Conservation (phyloP, 805 yeast genomes). For the Saccharomycopsis schoenii region DNA sequence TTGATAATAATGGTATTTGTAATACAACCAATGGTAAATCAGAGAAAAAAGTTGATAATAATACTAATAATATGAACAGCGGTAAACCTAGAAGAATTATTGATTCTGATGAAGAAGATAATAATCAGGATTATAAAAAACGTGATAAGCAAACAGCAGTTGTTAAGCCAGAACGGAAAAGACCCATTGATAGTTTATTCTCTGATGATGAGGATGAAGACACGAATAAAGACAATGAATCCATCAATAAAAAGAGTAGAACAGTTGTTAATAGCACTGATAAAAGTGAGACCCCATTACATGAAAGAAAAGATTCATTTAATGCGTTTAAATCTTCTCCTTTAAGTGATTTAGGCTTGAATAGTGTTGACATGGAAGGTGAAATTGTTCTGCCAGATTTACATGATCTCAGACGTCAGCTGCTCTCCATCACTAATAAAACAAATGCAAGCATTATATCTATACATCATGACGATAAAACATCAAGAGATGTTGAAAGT, state of each 20-base stretch:
- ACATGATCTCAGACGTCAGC: neutral
- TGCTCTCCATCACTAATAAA: neutral
- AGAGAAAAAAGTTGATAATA: neutral
- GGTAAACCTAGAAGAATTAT: neutral
- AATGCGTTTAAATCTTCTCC: constrained; percentile 4
- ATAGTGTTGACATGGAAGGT: neutral
- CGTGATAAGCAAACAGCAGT: neutral
- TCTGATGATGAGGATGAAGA: neutral
- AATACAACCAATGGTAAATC: no score
- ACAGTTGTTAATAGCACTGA: neutral
- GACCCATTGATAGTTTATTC: neutral
- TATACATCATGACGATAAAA: neutral
- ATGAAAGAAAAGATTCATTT: neutral
- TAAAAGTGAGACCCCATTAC: neutral
- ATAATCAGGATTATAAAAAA: neutral
- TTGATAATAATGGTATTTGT: no score
- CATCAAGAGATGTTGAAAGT: neutral
- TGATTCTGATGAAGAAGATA: neutral
- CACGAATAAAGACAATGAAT: neutral
- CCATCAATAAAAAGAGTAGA: neutral
- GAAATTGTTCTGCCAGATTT: neutral
- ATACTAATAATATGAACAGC: no score
- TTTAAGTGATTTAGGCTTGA: constrained; percentile 9
- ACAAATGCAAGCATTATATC: neutral
- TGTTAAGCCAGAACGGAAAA: neutral